These are phyloP conservation scores for Beauveria pseudobassiana DNA, from an alignment of 2,329 filamentous ascomycete genomes.

Conservation along the genomic window DNA sequence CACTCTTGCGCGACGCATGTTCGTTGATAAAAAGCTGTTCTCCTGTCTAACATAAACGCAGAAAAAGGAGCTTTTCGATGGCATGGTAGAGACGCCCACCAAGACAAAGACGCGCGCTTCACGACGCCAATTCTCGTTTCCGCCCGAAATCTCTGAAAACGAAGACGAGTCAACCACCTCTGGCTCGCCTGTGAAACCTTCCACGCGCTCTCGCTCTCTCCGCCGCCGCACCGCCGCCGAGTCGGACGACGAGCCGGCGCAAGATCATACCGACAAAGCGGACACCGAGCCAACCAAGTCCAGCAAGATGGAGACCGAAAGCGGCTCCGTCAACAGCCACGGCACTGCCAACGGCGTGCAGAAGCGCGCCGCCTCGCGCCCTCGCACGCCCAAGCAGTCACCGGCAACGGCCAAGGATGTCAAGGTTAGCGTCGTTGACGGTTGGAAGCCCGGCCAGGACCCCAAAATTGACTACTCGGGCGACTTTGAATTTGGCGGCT, in stretches of 20 bases:
- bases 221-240: slow-evolving; percentile 41
- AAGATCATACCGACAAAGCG: slow-evolving; percentile 28
- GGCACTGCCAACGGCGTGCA: neutral
- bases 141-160: slow-evolving; percentile 36
- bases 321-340: slow-evolving; percentile 14
- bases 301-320: neutral
- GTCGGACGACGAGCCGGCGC: slow-evolving; percentile 43
- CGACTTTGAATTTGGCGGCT: slow-evolving; percentile 79
- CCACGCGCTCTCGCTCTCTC: slow-evolving; percentile 26
- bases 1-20: neutral
- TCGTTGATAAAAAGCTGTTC: neutral
- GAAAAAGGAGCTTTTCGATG: slow-evolving; percentile 54
- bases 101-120: slow-evolving; percentile 32
- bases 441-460: slow-evolving; percentile 52
- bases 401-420: slow-evolving; percentile 16
- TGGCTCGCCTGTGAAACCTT: slow-evolving; percentile 32
- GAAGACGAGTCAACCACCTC: slow-evolving; percentile 41
- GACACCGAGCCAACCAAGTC: slow-evolving; percentile 11
- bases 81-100: slow-evolving; percentile 51
- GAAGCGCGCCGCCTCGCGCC: slow-evolving; percentile 4
- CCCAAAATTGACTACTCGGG: slow-evolving; percentile 57
- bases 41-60: slow-evolving; percentile 18
- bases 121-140: slow-evolving; percentile 43
- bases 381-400: slow-evolving; percentile 5
- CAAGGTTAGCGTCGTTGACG: slow-evolving; percentile 34